These are phyloP conservation scores for Fusarium incarnatum DNA, from an alignment of 2,329 filamentous ascomycete genomes.

Conservation along the genomic window DNA sequence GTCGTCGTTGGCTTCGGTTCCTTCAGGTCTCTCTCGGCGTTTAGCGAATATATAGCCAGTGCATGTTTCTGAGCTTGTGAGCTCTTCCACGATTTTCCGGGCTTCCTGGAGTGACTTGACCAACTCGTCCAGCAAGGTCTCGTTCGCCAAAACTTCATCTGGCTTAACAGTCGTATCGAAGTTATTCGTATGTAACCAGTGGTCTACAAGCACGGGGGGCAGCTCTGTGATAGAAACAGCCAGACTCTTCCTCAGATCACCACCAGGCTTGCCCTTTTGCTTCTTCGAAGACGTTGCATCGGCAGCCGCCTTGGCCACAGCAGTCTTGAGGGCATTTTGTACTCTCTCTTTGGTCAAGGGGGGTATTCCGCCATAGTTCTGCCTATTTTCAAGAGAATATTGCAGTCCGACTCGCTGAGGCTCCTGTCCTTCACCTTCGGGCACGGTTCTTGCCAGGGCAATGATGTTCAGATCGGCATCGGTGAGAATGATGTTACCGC, in stretches of 20 bases:
- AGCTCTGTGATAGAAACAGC: constrained; percentile 88
- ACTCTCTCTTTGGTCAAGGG: constrained; percentile 80
- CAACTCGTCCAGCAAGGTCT: constrained; percentile 72
- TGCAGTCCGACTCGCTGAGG: constrained; percentile 79
- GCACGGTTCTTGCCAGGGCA: constrained; percentile 81
- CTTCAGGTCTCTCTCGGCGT: constrained; percentile 53
- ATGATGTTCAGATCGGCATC: constrained; percentile 86
- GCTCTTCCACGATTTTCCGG: constrained; percentile 73
- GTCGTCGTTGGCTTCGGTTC: constrained; percentile 48
- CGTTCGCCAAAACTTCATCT: constrained; percentile 75
- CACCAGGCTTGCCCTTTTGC: constrained; percentile 77
- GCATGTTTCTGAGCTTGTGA: constrained; percentile 73
- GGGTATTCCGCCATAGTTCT: constrained; percentile 84
- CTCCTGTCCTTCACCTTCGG: constrained; percentile 85
- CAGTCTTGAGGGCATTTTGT: constrained; percentile 73
- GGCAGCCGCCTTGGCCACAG: constrained; percentile 68
- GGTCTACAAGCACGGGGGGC: constrained; percentile 88
- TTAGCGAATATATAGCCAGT: constrained; percentile 92
- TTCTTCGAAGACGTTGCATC: constrained; percentile 66
- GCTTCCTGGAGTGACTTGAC: constrained; percentile 77
- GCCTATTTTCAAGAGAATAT: constrained; percentile 84
- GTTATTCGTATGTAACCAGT: constrained; percentile 76
- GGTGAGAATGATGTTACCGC: constrained; percentile 93
- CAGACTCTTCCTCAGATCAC: constrained; percentile 82
- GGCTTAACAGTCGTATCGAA: constrained; percentile 78